phyloP scores from a whole-genome alignment of 1,139 yeast species.

The Suhomyces terraborum region DNA sequence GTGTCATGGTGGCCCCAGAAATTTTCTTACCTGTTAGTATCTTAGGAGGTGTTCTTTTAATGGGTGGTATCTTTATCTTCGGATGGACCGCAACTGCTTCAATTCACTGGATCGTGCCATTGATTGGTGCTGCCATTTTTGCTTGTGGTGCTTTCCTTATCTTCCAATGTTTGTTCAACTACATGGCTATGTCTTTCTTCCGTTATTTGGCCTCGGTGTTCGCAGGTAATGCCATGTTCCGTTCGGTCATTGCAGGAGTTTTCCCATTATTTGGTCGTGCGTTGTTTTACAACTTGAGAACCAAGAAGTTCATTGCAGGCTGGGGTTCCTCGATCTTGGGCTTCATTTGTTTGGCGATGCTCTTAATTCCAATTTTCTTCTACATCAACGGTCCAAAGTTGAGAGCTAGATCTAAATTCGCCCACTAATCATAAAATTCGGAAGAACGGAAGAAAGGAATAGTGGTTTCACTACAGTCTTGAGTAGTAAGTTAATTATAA shows the following conservation, averaged over 20 bases:
- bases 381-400: conserved; percentile 52
- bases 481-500: background rate
- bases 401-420: conserved; percentile 49
- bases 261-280: conserved; percentile 63
- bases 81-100: conserved; percentile 50
- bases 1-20: conserved; percentile 37
- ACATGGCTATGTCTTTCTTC: conserved; percentile 37
- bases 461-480: background rate
- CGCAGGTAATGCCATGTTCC: conserved; percentile 55
- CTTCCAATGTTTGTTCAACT: conserved; percentile 44
- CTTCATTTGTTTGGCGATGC: conserved; percentile 42
- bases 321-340: conserved; percentile 57
- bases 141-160: conserved; percentile 41
- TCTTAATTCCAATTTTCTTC: conserved; percentile 48
- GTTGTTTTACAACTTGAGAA: conserved; percentile 46
- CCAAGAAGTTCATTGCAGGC: conserved; percentile 52
- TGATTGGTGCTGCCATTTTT: conserved; percentile 44
- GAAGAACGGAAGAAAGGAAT: background rate
- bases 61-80: conserved; percentile 48
- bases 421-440: conserved; percentile 16
- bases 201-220: conserved; percentile 58
- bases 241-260: conserved; percentile 58
- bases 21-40: conserved; percentile 47
- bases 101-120: conserved; percentile 47
- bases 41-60: conserved; percentile 43